Percentiles rank a stretch among this genome's conserved stretches.
These are phyloP conservation scores for Trichophyton benhamiae DNA, from an alignment of 2,329 filamentous ascomycete genomes.

Conservation along the genomic window DNA sequence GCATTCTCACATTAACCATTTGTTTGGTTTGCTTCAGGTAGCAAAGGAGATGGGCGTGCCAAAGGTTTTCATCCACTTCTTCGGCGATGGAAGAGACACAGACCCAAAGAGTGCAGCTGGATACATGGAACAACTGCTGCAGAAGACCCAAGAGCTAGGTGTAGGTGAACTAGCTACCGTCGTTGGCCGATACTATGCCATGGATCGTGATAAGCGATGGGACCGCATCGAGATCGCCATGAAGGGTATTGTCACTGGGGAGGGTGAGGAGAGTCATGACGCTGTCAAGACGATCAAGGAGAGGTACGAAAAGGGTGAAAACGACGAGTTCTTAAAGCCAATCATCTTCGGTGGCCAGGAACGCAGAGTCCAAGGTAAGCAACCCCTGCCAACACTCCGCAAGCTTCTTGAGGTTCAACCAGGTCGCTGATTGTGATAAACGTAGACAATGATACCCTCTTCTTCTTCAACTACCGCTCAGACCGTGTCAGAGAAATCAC, in stretches of 20 bases:
- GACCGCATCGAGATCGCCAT: slow-evolving; percentile 83
- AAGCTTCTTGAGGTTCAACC: neutral
- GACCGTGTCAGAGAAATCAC: slow-evolving; percentile 95
- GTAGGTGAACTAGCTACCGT: slow-evolving; percentile 80
- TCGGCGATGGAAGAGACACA: slow-evolving; percentile 93
- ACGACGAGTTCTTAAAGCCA: slow-evolving; percentile 94
- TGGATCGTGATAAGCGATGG: slow-evolving; percentile 99
- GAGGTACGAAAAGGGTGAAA: slow-evolving; percentile 77
- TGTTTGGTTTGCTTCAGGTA: slow-evolving; percentile 74
- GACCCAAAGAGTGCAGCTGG: slow-evolving; percentile 86
- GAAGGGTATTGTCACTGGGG: slow-evolving; percentile 72
- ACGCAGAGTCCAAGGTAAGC: slow-evolving; percentile 65
- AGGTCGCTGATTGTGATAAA: neutral
- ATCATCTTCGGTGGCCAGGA: slow-evolving; percentile 88
- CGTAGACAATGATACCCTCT: slow-evolving; percentile 77
- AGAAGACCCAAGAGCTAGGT: slow-evolving; percentile 70
- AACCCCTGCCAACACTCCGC: neutral
- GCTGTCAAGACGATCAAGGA: slow-evolving; percentile 77
- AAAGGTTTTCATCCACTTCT: slow-evolving; percentile 97
- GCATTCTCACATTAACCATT: slow-evolving; percentile 88
- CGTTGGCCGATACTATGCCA: slow-evolving; percentile 93
- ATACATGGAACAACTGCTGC: slow-evolving; percentile 78
- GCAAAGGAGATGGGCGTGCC: slow-evolving; percentile 81
- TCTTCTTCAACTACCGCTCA: slow-evolving; percentile 99
- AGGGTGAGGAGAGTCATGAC: slow-evolving; percentile 76